phyloP scores from a whole-genome alignment of 257 asterid species.

The Rhazya stricta region DNA sequence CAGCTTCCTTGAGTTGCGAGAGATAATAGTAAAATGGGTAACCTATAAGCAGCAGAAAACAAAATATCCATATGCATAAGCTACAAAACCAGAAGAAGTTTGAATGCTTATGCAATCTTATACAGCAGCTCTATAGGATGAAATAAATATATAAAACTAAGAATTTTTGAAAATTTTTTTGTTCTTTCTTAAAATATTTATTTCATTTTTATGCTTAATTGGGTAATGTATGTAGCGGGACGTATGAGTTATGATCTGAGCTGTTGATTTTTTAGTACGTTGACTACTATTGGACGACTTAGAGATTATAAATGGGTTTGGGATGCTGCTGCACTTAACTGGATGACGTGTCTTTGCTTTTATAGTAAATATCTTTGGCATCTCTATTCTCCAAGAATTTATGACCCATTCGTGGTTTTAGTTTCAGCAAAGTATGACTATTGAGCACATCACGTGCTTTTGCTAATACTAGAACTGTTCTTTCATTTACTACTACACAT shows the following conservation, averaged over 20 bases:
- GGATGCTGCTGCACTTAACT: neutral
- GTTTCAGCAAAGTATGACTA: too few species aligned
- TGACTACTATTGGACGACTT: slow-evolving; percentile 8
- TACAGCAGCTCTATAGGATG: neutral
- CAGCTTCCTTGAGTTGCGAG: too few species aligned
- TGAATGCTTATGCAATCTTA: neutral
- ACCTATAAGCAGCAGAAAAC: neutral
- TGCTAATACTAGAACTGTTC: too few species aligned
- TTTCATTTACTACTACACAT: too few species aligned
- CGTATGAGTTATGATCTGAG: neutral
- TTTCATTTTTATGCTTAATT: neutral
- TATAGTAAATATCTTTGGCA: neutral
- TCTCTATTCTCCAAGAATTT: neutral
- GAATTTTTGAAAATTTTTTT: neutral
- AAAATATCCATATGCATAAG: neutral
- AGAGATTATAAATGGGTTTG: too few species aligned
- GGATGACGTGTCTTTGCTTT: neutral
- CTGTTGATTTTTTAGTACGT: slow-evolving; percentile 7
- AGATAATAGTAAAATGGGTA: too few species aligned
- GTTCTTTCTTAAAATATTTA: too few species aligned
- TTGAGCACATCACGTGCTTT: too few species aligned
- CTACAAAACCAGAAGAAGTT: neutral
- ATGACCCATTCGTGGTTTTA: too few species aligned
- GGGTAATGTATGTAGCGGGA: neutral
- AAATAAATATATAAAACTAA: neutral